Conservation (phyloP, 2,329 filamentous ascomycete genomes). For the Arthrobotrys entomopaga region DNA sequence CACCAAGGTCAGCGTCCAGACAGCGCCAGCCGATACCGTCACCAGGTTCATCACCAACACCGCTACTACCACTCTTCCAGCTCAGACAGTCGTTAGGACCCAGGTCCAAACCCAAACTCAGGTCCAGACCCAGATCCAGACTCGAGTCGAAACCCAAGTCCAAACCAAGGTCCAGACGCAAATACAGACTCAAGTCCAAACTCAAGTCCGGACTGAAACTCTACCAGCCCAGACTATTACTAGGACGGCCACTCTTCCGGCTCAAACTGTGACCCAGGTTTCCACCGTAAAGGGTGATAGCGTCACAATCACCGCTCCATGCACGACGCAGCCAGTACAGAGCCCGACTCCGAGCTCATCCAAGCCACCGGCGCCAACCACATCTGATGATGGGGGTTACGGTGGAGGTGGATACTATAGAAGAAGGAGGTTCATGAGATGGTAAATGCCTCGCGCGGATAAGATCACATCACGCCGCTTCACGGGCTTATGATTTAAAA, state of each 20-base stretch:
- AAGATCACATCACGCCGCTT: too few species aligned
- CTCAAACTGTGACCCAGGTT: background rate
- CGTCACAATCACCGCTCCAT: background rate
- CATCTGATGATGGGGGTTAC: slow-evolving; percentile 6
- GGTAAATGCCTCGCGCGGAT: background rate
- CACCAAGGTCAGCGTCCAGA: slow-evolving; percentile 5
- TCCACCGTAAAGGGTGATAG: slow-evolving; percentile 5
- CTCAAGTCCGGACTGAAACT: slow-evolving; percentile 10
- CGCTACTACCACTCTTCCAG: background rate
- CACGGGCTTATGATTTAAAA: too few species aligned
- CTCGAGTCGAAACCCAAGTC: slow-evolving; percentile 1
- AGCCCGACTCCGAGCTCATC: background rate
- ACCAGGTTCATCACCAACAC: slow-evolving; percentile 16
- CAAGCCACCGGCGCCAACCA: background rate
- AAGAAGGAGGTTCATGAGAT: background rate
- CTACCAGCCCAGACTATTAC: background rate
- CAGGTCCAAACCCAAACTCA: background rate
- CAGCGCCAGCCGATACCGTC: background rate
- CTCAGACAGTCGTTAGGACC: slow-evolving; percentile 14
- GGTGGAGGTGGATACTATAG: slow-evolving; percentile 18
- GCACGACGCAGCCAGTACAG: slow-evolving; percentile 4
- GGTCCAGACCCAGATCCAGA: background rate
- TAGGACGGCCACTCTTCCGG: background rate
- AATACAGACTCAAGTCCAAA: background rate
- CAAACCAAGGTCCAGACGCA: background rate